A percentile compares a stretch with the other conserved stretches of the same genome.
Conservation (phyloP, 2,329 filamentous ascomycete species). For the Pseudopithomyces chartarum region DNA sequence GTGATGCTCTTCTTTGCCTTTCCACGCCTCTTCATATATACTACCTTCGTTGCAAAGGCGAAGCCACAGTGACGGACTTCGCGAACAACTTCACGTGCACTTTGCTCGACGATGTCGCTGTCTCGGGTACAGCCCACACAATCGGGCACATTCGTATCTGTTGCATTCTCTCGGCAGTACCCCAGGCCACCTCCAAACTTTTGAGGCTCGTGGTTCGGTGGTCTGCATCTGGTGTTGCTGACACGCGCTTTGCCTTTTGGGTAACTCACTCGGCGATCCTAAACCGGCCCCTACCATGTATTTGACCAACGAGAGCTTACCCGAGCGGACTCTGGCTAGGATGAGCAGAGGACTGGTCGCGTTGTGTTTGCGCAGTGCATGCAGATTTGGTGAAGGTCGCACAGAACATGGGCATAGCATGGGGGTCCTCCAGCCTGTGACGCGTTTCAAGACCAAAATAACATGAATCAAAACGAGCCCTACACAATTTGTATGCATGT, state of each 20-base stretch:
- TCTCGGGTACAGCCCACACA: constrained; percentile 3
- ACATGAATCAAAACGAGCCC: not conserved
- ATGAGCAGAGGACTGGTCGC: constrained; percentile 4
- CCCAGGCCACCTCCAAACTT: not conserved
- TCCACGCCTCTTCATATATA: not conserved
- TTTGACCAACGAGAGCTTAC: constrained; percentile 4
- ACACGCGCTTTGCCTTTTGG: not conserved
- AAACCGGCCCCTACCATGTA: not conserved
- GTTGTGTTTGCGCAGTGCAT: constrained; percentile 3
- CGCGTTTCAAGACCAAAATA: constrained; percentile 5
- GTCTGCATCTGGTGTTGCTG: not conserved
- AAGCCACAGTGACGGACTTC: constrained; percentile 7
- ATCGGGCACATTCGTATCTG: not conserved
- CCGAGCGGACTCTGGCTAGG: constrained; percentile 2
- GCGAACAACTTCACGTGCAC: not conserved
- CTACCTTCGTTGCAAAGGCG: not conserved
- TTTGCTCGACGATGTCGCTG: constrained; percentile 4
- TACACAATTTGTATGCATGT: too few species aligned
- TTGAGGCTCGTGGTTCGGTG: not conserved
- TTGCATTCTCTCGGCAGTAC: constrained; percentile 2
- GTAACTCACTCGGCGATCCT: constrained; percentile 4
- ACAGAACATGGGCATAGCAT: too few species aligned
- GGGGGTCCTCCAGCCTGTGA: not conserved
- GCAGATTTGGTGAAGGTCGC: not conserved
- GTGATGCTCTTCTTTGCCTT: not conserved